Percentiles rank a stretch among this genome's conserved stretches.
Conservation (phyloP, 2,329 filamentous ascomycete species). For the Aureobasidium namibiae region DNA sequence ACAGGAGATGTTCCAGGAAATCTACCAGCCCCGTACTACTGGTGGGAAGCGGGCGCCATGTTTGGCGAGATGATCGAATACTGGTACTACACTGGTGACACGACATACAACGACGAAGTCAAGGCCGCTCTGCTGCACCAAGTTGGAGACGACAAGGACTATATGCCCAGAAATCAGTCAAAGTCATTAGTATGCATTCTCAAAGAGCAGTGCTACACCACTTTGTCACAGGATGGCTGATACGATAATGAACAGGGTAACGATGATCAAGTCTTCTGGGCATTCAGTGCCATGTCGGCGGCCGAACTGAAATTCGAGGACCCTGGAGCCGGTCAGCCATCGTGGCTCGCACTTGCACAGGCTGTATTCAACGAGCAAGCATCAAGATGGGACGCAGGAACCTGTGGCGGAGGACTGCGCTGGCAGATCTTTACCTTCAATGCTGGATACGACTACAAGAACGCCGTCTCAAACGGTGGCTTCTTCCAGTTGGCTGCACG, state of each 20-base stretch:
- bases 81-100: conserved; percentile 60
- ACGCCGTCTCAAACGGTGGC: conserved; percentile 50
- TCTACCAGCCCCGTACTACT: conserved; percentile 54
- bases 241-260: conserved; percentile 31
- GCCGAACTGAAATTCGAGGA: conserved; percentile 42
- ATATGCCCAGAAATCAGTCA: conserved; percentile 43
- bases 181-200: conserved; percentile 27
- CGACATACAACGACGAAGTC: conserved; percentile 53
- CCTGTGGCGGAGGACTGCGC: conserved; percentile 28
- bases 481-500: conserved; percentile 56
- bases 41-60: conserved; percentile 59
- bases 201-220: not conserved
- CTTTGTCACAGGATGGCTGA: not conserved
- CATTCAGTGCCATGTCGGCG: conserved; percentile 45
- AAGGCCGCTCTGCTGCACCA: conserved; percentile 54
- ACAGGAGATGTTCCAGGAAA: conserved; percentile 28
- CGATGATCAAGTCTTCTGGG: conserved; percentile 52
- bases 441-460: conserved; percentile 54
- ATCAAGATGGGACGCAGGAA: conserved; percentile 24
- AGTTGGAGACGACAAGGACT: conserved; percentile 48
- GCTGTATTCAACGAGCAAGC: conserved; percentile 31
- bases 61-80: conserved; percentile 55
- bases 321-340: conserved; percentile 30
- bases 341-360: conserved; percentile 35
- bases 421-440: conserved; percentile 71